Evolutionary conservation across 2,329 filamentous ascomycete genomes (phyloP), one percentile per base, ranked within the genome.

Genomic region (Didymella pinodella): DNA sequence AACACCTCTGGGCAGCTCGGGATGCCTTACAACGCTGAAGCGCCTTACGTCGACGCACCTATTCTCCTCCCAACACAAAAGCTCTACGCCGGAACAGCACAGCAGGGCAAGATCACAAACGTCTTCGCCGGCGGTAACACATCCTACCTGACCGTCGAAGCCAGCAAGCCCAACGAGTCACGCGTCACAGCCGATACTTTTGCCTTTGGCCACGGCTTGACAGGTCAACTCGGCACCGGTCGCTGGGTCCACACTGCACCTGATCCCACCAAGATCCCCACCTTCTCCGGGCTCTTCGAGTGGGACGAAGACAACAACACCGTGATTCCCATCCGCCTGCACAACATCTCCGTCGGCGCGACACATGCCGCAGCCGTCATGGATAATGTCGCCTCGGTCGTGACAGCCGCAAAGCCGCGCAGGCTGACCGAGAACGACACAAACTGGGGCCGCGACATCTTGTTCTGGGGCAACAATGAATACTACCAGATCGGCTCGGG

Each of bases 381-480:
- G 87, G 85, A 88, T 71, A 97, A 97, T 73, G 85, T 90, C 29
- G 91, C 91, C 0, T 83, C 88, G 52, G 83, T 93, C 6, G 84
- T 88, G 1, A 80, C 83, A 2, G 75, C 69, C 61, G 29, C 54
- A 14, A 78, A 73, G 53, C 77, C 61, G 68, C 62, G 50, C 14
- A 61, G 62, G 22, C 61, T 70, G n/a, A 74, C 73, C 1, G 80
- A 86, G 40, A 90, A 91, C 65, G 90, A 93, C 69, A 92, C 88
- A 1, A 93, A 95, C 74, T 97, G 89, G 86, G 95, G 95, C 48
- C 88, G 90, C 4, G 95, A 98, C 74, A 88, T 93, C 29, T 76
- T 98, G 1, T 96, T 92, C 82, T 99, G 93, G 92, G 95, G 95
- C 62, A 92, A 92, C 52, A 99, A 98, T 71, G 93, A 98, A 79